Evolutionary conservation across 225 moss, liverwort and hornwort species (phyloP).

Genomic region (Marchantia paleacea): DNA sequence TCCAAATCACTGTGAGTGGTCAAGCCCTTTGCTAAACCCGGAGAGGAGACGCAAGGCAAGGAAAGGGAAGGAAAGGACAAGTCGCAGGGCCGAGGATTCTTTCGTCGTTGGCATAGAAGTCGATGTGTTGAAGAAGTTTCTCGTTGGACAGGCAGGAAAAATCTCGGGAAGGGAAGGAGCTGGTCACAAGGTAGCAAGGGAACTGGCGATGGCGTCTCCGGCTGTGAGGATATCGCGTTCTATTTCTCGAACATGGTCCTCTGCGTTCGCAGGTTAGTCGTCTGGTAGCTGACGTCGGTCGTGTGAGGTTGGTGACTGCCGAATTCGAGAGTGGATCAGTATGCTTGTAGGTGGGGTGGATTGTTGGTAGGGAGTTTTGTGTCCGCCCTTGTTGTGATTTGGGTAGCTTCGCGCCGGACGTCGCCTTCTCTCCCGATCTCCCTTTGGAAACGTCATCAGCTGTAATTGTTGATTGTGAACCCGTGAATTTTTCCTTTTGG

Average conservation of each 20-base stretch:
- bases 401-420: not conserved
- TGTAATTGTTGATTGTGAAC: not conserved
- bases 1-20: not conserved
- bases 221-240: slow-evolving; percentile 15
- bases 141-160: not conserved
- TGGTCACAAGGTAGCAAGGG: not conserved
- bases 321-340: not conserved
- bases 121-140: not conserved
- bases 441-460: not conserved
- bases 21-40: not conserved
- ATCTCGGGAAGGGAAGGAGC: not conserved
- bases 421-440: not conserved
- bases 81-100: not conserved
- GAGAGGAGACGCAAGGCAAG: not conserved
- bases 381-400: not conserved
- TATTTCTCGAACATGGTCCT: not conserved
- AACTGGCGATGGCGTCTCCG: slow-evolving; percentile 24
- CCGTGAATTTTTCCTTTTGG: too few relatives aligned
- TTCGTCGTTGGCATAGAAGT: not conserved
- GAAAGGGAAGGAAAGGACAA: not conserved
- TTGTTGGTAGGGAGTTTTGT: too few relatives aligned
- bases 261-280: slow-evolving; percentile 19
- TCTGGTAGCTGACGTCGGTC: not conserved
- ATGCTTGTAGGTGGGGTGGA: not conserved
- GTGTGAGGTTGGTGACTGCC: not conserved